phyloP scores from a whole-genome alignment of 176 grass and related monocot genomes.

The Pontederia crassipes region DNA sequence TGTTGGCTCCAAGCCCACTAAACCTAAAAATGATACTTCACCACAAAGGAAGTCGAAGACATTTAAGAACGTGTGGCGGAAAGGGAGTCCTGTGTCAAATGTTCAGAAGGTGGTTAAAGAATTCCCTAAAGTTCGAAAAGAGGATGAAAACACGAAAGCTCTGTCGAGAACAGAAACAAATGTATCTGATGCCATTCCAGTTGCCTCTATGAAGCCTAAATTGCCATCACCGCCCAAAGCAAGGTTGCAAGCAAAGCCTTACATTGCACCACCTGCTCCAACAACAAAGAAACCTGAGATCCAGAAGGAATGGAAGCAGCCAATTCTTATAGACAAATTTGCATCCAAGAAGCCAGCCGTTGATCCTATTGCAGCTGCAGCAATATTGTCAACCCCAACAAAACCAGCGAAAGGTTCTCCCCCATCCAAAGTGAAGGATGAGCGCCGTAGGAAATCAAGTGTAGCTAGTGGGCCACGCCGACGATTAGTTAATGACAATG shows the following conservation, averaged over 20 bases:
- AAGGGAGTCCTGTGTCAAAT: constrained; percentile 64
- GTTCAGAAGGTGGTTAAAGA: constrained; percentile 57
- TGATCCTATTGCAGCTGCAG: constrained; percentile 58
- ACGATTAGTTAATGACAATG: constrained; percentile 29
- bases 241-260: constrained; percentile 38
- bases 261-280: constrained; percentile 35
- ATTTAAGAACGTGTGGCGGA: constrained; percentile 84
- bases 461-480: constrained; percentile 26
- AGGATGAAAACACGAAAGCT: constrained; percentile 5
- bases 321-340: constrained; percentile 87
- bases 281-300: constrained; percentile 29
- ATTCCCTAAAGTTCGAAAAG: constrained; percentile 26
- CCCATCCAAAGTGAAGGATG: constrained; percentile 46
- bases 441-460: constrained; percentile 42
- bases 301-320: constrained; percentile 60
- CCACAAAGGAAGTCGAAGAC: constrained; percentile 40
- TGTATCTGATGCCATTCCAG: constrained; percentile 20
- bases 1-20: constrained; percentile 25
- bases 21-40: constrained; percentile 24
- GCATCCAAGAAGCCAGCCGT: constrained; percentile 52
- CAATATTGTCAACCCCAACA: constrained; percentile 34
- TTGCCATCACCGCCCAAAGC: constrained; percentile 19
- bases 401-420: constrained; percentile 48
- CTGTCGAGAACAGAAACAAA: constrained; percentile 3
- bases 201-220: constrained; percentile 17